Base-by-base conservation (phyloP, 768 basidiomycete species). In the Trametes villosa region DNA sequence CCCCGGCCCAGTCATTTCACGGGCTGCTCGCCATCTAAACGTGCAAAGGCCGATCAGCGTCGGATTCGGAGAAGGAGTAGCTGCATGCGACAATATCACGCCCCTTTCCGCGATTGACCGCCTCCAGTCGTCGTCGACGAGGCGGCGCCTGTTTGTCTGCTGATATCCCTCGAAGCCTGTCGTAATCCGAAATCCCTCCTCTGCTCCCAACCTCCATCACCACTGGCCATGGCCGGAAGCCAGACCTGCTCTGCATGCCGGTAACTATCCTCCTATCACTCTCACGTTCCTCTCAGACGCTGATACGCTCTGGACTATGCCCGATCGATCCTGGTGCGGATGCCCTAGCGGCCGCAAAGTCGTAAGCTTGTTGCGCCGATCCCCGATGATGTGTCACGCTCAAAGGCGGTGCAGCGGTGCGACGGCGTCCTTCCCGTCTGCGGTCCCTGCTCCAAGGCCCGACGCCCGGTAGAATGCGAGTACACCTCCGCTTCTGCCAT, bases 181-280 rank as follows among this genome's bases (percentile, higher is more conserved):
- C 38, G 38, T 40, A 12, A 33, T 27, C 45, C n/a, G 22, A 18
- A 44, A 30, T 12, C 34, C 20, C 36, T 17, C 31, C 52, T 20
- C 42, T 49, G 20, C 31, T 33, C 31, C 29, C 27, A n/a, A 36
- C 54, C 36, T 11, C 50, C 42, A 44, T 29, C 42, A 29, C 45
- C 60, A 22, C 29, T 15, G 13, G 40, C 36, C 49, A 68, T 67
- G 69, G 41, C 52, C 18, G 26, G 44, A 1, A 65, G 53, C 47
- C 64, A 63, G 54, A 70, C 70, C 13, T 70, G 70, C 51, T 55
- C 66, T 22, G 66, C 67, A 4, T 70, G 67, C 62, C 60, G 68
- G 68, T 67, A 36, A 36, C 48, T 22, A 24, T 38, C 42, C 36
- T 6, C 36, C n/a, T 22, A 20, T 6, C 27, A 12, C 27, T n/a